phyloP scores from a whole-genome alignment of 176 grass and related monocot species.

The Eragrostis nindensis region DNA sequence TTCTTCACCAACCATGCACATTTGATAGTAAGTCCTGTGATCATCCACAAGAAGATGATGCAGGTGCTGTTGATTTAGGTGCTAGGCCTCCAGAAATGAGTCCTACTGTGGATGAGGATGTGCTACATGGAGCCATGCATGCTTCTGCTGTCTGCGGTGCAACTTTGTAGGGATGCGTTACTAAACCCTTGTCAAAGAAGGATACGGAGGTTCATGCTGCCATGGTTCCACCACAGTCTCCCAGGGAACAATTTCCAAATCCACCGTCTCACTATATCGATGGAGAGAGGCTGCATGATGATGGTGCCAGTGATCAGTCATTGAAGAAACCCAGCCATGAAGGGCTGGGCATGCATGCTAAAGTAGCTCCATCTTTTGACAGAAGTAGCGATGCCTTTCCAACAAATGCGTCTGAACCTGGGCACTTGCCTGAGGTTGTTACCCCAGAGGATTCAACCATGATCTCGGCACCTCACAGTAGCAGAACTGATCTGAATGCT shows the following conservation, averaged over 20 bases:
- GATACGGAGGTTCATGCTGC: slow-evolving; percentile 15
- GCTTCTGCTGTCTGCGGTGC: slow-evolving; percentile 21
- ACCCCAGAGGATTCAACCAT: slow-evolving; percentile 2
- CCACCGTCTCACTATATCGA: slow-evolving; percentile 7
- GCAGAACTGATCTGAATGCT: slow-evolving; percentile 25
- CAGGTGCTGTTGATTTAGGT: neutral
- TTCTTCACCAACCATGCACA: neutral
- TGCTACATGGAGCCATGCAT: slow-evolving; percentile 8
- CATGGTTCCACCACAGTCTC: slow-evolving; percentile 24
- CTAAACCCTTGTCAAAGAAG: neutral
- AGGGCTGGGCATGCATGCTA: slow-evolving; percentile 2
- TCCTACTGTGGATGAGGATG: slow-evolving; percentile 28
- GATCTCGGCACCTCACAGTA: slow-evolving; percentile 10
- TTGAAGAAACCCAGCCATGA: slow-evolving; percentile 32
- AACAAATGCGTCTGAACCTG: slow-evolving; percentile 13
- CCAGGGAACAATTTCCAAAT: slow-evolving; percentile 24
- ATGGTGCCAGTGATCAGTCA: slow-evolving; percentile 20
- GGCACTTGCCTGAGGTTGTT: slow-evolving; percentile 28
- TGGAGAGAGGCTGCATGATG: slow-evolving; percentile 25
- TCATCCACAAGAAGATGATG: slow-evolving; percentile 21
- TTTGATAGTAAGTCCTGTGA: neutral
- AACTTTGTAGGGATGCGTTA: slow-evolving; percentile 25
- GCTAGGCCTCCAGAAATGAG: slow-evolving; percentile 14
- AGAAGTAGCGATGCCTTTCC: slow-evolving; percentile 16
- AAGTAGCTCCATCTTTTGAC: slow-evolving; percentile 19